Evolutionary conservation across 2,329 filamentous ascomycete genomes (phyloP).

Genomic region (Alternaria sp.): DNA sequence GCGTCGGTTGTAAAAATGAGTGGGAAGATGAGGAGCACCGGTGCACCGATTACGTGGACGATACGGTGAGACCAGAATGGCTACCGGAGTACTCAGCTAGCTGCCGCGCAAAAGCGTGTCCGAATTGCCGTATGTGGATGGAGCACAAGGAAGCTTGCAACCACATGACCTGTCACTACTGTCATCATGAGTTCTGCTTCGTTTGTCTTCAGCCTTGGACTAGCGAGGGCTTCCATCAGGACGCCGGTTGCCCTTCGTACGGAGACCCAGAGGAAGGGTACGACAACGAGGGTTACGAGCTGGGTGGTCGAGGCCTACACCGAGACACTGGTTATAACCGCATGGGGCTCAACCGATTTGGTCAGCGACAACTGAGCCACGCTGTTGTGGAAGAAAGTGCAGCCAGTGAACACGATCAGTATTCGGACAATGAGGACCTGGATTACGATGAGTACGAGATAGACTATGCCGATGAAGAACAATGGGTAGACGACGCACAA

Average conservation of each 20-base stretch:
- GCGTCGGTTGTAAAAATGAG: slow-evolving; percentile 9
- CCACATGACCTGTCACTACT: slow-evolving; percentile 20
- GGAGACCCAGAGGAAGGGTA: slow-evolving; percentile 14
- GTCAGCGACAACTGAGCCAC: not conserved
- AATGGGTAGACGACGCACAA: not conserved
- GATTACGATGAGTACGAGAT: not conserved
- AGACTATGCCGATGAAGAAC: not conserved
- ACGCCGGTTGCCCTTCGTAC: slow-evolving; percentile 9
- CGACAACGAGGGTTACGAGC: slow-evolving; percentile 19
- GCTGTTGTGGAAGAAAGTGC: not conserved
- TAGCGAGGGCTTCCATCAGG: not conserved
- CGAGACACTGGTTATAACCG: slow-evolving; percentile 12
- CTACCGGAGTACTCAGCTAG: slow-evolving; percentile 14
- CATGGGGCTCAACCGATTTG: slow-evolving; percentile 5
- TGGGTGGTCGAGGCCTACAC: slow-evolving; percentile 11
- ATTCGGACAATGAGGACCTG: not conserved
- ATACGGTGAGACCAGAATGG: slow-evolving; percentile 9
- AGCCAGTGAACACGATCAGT: not conserved
- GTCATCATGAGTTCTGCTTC: slow-evolving; percentile 23
- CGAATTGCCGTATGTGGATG: slow-evolving; percentile 17
- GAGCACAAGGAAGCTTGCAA: slow-evolving; percentile 26
- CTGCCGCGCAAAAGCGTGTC: slow-evolving; percentile 25
- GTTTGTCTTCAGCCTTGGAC: slow-evolving; percentile 17
- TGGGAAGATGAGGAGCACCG: slow-evolving; percentile 8
- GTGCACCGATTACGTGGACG: not conserved